Evolutionary conservation across 2,329 filamentous ascomycete genomes (phyloP).

Genomic region (Hirsutella thompsonii): DNA sequence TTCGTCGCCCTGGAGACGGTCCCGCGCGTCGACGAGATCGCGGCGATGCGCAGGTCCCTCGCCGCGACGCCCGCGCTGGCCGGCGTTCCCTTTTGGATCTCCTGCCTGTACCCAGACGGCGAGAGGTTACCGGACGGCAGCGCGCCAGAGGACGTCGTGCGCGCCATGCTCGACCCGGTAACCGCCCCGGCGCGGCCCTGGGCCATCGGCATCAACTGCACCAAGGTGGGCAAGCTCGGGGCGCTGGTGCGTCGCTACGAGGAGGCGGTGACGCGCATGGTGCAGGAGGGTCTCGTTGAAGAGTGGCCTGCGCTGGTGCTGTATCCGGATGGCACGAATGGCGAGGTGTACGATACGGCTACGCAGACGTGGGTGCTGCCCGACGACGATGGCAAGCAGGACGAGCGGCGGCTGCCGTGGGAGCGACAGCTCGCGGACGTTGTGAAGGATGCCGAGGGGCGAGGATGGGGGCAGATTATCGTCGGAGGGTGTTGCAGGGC

Average conservation of each 20-base stretch:
- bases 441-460: slow-evolving; percentile 24
- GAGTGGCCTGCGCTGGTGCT: slow-evolving; percentile 43
- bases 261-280: slow-evolving; percentile 25
- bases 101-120: slow-evolving; percentile 44
- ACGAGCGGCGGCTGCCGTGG: slow-evolving; percentile 23
- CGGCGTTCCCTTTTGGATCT: slow-evolving; percentile 43
- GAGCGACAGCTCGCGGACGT: slow-evolving; percentile 29
- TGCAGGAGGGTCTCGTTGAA: slow-evolving; percentile 17
- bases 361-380: slow-evolving; percentile 46
- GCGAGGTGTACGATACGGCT: slow-evolving; percentile 52
- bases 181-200: slow-evolving; percentile 27
- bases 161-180: slow-evolving; percentile 22
- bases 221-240: slow-evolving; percentile 49
- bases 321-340: slow-evolving; percentile 58
- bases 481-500: slow-evolving; percentile 43
- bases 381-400: slow-evolving; percentile 11
- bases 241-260: slow-evolving; percentile 42
- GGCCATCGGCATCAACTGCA: slow-evolving; percentile 59
- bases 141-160: slow-evolving; percentile 18
- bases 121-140: slow-evolving; percentile 44
- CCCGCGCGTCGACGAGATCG: slow-evolving; percentile 48
- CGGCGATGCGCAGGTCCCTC: slow-evolving; percentile 36
- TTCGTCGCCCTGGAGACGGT: slow-evolving; percentile 55
- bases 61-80: neutral
- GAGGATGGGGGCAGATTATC: slow-evolving; percentile 30